phyloP scores from a whole-genome alignment of 2,329 filamentous ascomycete species.

The Phyllosticta citrichinensis region DNA sequence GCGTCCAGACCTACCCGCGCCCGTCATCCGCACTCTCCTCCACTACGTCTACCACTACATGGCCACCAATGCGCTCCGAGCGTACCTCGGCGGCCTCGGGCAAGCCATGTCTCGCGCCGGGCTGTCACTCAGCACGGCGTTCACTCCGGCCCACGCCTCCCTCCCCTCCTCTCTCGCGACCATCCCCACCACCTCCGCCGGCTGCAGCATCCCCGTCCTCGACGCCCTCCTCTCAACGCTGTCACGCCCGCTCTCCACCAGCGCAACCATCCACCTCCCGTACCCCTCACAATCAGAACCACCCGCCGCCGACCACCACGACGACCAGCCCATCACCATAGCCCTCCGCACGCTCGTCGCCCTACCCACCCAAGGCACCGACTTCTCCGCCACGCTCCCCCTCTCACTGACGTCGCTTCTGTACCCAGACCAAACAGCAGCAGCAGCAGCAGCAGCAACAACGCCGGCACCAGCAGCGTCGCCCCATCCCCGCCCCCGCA shows the following conservation, averaged over 20 bases:
- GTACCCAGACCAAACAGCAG: constrained; percentile 15
- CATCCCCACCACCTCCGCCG: constrained; percentile 17
- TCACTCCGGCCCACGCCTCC: constrained; percentile 10
- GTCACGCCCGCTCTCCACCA: constrained; percentile 20
- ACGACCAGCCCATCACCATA: constrained; percentile 18
- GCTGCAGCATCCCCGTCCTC: neutral
- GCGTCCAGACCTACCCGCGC: constrained; percentile 40
- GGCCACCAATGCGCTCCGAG: constrained; percentile 26
- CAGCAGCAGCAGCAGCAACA: neutral
- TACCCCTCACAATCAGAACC: constrained; percentile 21
- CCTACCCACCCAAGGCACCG: constrained; percentile 25
- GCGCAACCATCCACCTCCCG: constrained; percentile 16
- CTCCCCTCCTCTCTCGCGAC: neutral
- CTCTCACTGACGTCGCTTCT: constrained; percentile 20
- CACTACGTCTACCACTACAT: constrained; percentile 42
- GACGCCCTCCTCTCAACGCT: constrained; percentile 16
- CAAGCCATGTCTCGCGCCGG: constrained; percentile 21
- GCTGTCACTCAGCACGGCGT: constrained; percentile 18
- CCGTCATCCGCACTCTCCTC: constrained; percentile 50
- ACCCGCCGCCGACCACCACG: constrained; percentile 12
- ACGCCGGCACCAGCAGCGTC: neutral
- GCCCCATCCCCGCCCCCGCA: neutral
- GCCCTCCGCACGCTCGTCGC: constrained; percentile 24
- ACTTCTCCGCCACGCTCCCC: constrained; percentile 24
- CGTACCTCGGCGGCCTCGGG: constrained; percentile 19